Conservation (phyloP, 805 yeast genomes). For the Candida sonorensis region DNA sequence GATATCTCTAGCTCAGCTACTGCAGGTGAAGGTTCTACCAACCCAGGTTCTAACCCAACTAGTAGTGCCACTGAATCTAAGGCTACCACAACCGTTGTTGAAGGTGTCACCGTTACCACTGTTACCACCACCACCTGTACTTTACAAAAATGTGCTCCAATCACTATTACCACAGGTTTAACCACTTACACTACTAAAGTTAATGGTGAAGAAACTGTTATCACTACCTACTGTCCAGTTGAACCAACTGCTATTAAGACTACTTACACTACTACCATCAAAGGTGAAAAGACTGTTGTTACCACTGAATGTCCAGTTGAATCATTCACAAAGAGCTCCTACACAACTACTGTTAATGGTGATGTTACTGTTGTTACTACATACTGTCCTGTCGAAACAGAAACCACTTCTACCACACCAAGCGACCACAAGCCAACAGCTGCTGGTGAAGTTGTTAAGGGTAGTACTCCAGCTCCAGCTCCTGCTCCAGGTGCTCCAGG, state of each 20-base stretch:
- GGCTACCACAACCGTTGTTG: conserved; percentile 7
- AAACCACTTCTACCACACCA: conserved; percentile 15
- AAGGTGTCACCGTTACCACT: conserved; percentile 18
- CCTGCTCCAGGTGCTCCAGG: conserved; percentile 4
- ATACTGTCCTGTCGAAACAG: conserved; percentile 24
- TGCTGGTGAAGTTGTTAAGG: too few relatives aligned
- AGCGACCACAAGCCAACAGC: too few relatives aligned
- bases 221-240: conserved; percentile 29
- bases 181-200: conserved; percentile 12
- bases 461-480: conserved; percentile 8
- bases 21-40: too few relatives aligned
- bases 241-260: conserved; percentile 1
- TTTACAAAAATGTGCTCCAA: conserved; percentile 20
- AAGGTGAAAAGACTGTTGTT: conserved; percentile 10
- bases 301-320: conserved; percentile 28
- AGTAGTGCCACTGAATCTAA: too few relatives aligned
- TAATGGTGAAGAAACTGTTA: conserved; percentile 9
- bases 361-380: conserved; percentile 30
- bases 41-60: conserved; percentile 29
- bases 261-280: conserved; percentile 12
- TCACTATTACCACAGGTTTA: conserved; percentile 19
- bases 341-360: conserved; percentile 14
- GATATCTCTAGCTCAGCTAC: not conserved
- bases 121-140: conserved; percentile 27
- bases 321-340: conserved; percentile 2